Conservation (phyloP, 805 yeast genomes). For the Grigorovia yakushimaensis region DNA sequence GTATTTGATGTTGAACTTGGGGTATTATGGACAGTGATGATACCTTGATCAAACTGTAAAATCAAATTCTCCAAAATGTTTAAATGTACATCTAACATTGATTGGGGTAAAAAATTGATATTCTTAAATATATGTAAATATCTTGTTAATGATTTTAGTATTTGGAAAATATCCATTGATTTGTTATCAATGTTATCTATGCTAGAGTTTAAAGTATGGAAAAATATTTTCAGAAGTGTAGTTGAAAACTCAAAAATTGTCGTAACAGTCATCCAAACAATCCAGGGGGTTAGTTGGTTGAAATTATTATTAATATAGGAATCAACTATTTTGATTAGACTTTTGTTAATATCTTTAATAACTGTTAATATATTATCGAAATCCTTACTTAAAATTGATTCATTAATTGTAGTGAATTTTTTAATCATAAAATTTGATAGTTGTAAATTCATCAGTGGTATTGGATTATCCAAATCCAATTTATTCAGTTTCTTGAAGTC, state of each 20-base stretch:
- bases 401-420: slow-evolving; percentile 3
- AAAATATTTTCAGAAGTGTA: slow-evolving; percentile 2
- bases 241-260: slow-evolving; percentile 3
- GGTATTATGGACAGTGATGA: background rate
- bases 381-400: background rate
- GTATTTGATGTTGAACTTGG: background rate
- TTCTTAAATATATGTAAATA: slow-evolving; percentile 3
- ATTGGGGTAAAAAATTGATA: background rate
- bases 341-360: slow-evolving; percentile 1
- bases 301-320: slow-evolving; percentile 5
- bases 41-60: slow-evolving; percentile 1
- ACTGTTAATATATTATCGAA: slow-evolving; percentile 1
- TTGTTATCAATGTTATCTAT: background rate
- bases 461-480: background rate
- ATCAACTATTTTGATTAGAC: slow-evolving; percentile 3
- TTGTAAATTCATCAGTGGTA: background rate
- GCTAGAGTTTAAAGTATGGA: background rate
- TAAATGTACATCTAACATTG: slow-evolving; percentile 2
- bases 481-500: too few species aligned
- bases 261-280: slow-evolving; percentile 1
- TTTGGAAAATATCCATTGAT: background rate
- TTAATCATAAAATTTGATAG: slow-evolving; percentile 1
- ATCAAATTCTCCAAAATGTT: slow-evolving; percentile 1
- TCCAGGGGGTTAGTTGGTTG: slow-evolving; percentile 6
- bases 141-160: slow-evolving; percentile 1